phyloP scores from a whole-genome alignment of 2,329 filamentous ascomycete genomes.

The Stenocarpella maydis region DNA sequence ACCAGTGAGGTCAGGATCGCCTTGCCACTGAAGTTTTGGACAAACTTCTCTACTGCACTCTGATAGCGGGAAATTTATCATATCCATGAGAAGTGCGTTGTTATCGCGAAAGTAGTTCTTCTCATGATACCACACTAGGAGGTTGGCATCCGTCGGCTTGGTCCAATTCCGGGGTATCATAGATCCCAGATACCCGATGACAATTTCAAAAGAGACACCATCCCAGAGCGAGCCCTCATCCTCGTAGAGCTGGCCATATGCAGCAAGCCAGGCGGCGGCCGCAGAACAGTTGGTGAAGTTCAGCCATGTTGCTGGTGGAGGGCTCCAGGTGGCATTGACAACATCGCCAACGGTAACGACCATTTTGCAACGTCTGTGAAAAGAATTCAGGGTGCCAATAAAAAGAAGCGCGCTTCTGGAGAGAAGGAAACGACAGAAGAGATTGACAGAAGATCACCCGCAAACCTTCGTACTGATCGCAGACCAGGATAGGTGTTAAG shows the following conservation, averaged over 20 bases:
- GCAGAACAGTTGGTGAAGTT: conserved; percentile 18
- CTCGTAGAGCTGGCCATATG: conserved; percentile 9
- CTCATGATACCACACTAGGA: conserved; percentile 27
- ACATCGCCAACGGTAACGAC: conserved; percentile 21
- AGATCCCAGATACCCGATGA: conserved; percentile 18
- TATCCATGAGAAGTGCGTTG: conserved; percentile 17
- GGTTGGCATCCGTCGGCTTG: not conserved
- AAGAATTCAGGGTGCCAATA: not conserved
- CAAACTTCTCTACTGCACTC: conserved; percentile 33
- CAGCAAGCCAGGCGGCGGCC: conserved; percentile 12
- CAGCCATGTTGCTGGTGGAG: conserved; percentile 15
- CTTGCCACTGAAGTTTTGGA: conserved; percentile 31
- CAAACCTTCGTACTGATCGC: conserved; percentile 10
- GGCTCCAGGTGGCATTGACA: conserved; percentile 20
- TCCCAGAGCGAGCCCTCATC: conserved; percentile 19
- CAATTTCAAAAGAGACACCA: conserved; percentile 14
- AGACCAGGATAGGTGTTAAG: not conserved
- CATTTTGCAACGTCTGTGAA: not conserved
- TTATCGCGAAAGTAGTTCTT: conserved; percentile 3
- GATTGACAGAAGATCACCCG: conserved; percentile 19
- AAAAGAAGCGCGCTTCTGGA: conserved; percentile 2
- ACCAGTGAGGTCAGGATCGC: conserved; percentile 32
- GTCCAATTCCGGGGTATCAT: conserved; percentile 30
- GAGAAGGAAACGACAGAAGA: conserved; percentile 12
- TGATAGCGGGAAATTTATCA: not conserved